Evolutionary conservation across 2,329 filamentous ascomycete genomes (phyloP).

Genomic region (Diaporthe australafricana): DNA sequence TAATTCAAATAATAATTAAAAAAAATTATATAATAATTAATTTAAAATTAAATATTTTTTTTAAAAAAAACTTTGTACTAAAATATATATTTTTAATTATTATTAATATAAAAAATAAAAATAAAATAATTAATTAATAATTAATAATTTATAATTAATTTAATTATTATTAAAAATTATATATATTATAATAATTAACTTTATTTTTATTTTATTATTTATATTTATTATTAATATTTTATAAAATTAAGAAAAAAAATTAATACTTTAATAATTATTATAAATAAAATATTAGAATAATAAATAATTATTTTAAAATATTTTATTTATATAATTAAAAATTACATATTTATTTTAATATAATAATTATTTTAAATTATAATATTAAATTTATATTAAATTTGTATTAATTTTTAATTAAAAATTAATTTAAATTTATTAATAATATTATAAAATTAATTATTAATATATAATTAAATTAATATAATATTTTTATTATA

Average conservation of each 20-base stretch:
- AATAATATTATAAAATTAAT: not conserved
- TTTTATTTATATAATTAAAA: too few relatives aligned
- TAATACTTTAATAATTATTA: not conserved
- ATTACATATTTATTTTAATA: not conserved
- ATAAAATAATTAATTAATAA: not conserved
- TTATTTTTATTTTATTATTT: too few relatives aligned
- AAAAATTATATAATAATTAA: too few relatives aligned
- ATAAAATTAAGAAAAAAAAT: too few relatives aligned
- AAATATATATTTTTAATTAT: not conserved
- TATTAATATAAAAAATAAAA: not conserved
- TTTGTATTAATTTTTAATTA: not conserved
- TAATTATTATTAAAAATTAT: not conserved
- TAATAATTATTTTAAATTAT: not conserved
- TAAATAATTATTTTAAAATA: not conserved
- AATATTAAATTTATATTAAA: not conserved
- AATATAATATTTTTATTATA: not conserved
- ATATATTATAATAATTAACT: constrained; percentile 1
- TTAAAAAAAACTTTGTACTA: too few relatives aligned
- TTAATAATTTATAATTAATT: not conserved
- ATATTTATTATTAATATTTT: too few relatives aligned
- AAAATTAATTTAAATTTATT: not conserved
- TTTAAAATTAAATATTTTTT: too few relatives aligned
- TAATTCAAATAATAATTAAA: not conserved
- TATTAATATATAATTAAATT: not conserved
- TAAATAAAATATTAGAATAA: not conserved